Base-by-base conservation (phyloP, 352 stramenopile genomes). In the Globisporangium acanthophoron region DNA sequence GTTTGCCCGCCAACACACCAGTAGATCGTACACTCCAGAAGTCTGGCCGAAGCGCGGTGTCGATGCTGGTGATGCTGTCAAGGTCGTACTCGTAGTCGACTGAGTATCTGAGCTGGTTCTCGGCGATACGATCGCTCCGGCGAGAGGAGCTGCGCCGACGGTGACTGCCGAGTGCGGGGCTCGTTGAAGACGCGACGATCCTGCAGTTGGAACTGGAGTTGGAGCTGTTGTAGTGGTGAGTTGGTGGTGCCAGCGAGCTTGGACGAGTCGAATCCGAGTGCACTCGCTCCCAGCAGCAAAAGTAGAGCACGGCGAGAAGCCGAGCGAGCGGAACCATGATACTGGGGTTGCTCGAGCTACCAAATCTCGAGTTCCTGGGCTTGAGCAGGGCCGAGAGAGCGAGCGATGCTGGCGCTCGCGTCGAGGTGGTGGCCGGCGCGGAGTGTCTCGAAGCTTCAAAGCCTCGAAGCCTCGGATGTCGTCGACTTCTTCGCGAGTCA, bases 1-100 rank as follows among this genome's bases (percentile, higher is more conserved):
- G 24, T 2, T 39, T 12, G 33, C 5, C 8, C 48, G 41, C 5
- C 20, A 18, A 20, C 7, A 12, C 24, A 3, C 12, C 18, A 35
- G 31, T 4, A 21, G 18, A 2, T 57, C 33, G 59, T 58, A 74
- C 61, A 58, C 75, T 76, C 79, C 75, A 88, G 43, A 71, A 77
- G 64, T 90, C 80, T 15, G 80, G 80, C 4, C 77, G 56, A 24
- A 88, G 55, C 3, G 61, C 54, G 0, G 64, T 48, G 54, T 90
- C 74, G 43, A 87, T 55, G 8, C 59, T 37, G 5, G 64, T 66
- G 54, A 62, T n/a, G 37, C 13, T 27, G 18, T 27, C 43, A n/a
- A 47, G 43, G 18, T 47, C 43, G 43, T 24, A 24, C 15, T 46
- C 41, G 41, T 16, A 24, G 5, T n/a, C 43, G 13, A 8, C 8